These are phyloP conservation scores for Boletellus emodensis DNA, from an alignment of 768 basidiomycete species.

Conservation along the genomic window DNA sequence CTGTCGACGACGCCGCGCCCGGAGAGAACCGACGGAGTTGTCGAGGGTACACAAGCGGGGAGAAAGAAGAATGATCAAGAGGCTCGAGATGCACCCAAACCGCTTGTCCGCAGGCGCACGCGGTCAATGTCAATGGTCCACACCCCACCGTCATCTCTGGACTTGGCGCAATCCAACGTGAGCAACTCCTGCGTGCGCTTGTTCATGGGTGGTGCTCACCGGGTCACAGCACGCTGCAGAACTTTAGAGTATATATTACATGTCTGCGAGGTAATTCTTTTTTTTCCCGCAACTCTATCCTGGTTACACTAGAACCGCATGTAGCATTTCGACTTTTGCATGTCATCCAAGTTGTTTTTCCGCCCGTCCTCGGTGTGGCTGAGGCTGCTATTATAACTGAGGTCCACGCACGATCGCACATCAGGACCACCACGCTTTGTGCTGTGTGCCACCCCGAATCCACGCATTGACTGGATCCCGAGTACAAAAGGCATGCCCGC, in stretches of 20 bases:
- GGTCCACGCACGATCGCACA: background rate
- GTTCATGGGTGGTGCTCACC: background rate
- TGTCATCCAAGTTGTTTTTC: background rate
- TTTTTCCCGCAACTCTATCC: background rate
- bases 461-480: background rate
- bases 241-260: slow-evolving; percentile 11
- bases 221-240: slow-evolving; percentile 23
- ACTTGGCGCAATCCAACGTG: slow-evolving; percentile 13
- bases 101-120: slow-evolving; percentile 23
- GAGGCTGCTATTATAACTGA: too few relatives aligned
- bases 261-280: slow-evolving; percentile 6
- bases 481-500: slow-evolving; percentile 7
- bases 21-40: background rate
- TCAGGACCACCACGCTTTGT: too few relatives aligned
- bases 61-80: background rate
- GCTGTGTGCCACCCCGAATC: background rate
- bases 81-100: slow-evolving; percentile 3
- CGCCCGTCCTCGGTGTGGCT: background rate
- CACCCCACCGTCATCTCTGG: slow-evolving; percentile 12
- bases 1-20: background rate
- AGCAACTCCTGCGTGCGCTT: background rate
- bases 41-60: background rate
- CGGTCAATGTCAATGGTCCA: slow-evolving; percentile 26
- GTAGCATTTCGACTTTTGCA: slow-evolving; percentile 17
- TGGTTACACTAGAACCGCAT: slow-evolving; percentile 7